These are phyloP conservation scores for Syzygium malaccense DNA, from an alignment of 441 rosid species.

Conservation along the genomic window DNA sequence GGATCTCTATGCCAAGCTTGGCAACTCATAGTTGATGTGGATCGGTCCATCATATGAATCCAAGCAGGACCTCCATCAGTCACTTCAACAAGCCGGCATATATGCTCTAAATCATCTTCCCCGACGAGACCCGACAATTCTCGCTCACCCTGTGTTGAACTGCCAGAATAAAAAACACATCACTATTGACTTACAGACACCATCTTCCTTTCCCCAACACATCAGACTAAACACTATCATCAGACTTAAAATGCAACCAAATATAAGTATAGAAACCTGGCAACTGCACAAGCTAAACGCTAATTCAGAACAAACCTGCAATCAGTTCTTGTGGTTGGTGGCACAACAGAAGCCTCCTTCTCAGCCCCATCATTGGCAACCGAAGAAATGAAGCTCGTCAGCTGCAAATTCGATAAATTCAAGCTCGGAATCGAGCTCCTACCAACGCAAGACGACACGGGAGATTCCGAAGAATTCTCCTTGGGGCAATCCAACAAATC, in stretches of 20 bases:
- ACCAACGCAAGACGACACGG: not conserved
- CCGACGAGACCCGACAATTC: conserved; percentile 31
- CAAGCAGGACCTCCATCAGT: conserved; percentile 93
- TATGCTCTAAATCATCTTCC: conserved; percentile 58
- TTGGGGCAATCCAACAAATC: conserved; percentile 23
- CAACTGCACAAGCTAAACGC: not conserved
- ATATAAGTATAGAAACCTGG: not conserved
- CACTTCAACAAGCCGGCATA: conserved; percentile 69
- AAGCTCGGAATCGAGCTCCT: conserved; percentile 23
- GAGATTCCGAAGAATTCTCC: conserved; percentile 2
- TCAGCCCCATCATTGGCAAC: conserved; percentile 20
- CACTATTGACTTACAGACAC: not conserved
- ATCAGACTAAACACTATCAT: not conserved
- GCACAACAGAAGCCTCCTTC: conserved; percentile 9
- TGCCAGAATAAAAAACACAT: conserved; percentile 9
- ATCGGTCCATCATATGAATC: conserved; percentile 94
- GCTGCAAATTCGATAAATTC: conserved; percentile 37
- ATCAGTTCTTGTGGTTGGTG: conserved; percentile 13
- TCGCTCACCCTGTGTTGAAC: conserved; percentile 24
- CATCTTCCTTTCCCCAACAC: not conserved
- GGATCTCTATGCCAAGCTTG: conserved; percentile 93
- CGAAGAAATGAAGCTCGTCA: conserved; percentile 40
- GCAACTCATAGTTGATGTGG: conserved; percentile 56
- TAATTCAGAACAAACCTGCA: conserved; percentile 34
- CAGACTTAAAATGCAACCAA: not conserved